Conservation (phyloP, 306 rosid genomes). For the Quillaja saponaria region DNA sequence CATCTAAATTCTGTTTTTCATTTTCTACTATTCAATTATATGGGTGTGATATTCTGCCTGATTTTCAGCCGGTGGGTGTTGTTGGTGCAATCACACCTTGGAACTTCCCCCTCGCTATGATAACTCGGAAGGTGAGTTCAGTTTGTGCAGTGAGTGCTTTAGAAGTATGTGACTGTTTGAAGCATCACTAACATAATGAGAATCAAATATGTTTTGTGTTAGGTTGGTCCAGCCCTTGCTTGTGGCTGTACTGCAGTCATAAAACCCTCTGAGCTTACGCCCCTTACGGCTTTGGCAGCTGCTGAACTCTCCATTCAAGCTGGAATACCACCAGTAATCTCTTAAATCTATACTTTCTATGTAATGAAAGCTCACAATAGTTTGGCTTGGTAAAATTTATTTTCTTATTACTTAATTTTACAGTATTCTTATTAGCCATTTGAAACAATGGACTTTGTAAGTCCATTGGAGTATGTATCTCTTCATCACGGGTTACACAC, state of each 20-base stretch:
- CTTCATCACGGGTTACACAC: conserved; percentile 6
- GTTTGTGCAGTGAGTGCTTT: conserved; percentile 19
- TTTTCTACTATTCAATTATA: not conserved
- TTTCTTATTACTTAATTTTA: not conserved
- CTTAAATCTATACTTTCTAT: conserved; percentile 8
- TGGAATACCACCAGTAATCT: conserved; percentile 88
- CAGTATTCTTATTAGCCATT: conserved; percentile 15
- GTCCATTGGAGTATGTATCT: conserved; percentile 3
- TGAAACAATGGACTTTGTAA: not conserved
- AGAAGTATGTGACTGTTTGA: conserved; percentile 10
- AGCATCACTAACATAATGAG: conserved; percentile 9
- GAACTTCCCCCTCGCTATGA: conserved; percentile 99
- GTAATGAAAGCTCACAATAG: conserved; percentile 7
- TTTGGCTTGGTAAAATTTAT: conserved; percentile 19
- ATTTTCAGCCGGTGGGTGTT: conserved; percentile 93
- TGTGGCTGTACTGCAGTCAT: conserved; percentile 93
- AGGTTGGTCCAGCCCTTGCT: conserved; percentile 99
- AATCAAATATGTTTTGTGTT: conserved; percentile 33
- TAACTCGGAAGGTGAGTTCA: conserved; percentile 77
- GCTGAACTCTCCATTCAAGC: conserved; percentile 95
- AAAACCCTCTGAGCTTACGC: conserved; percentile 96
- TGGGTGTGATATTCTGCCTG: not conserved
- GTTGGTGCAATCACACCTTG: conserved; percentile 93
- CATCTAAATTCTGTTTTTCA: conserved; percentile 5
- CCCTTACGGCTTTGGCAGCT: conserved; percentile 96